Evolutionary conservation across 202 grass and related monocot genomes (phyloP).

Genomic region (Schoenoplectus triqueter): DNA sequence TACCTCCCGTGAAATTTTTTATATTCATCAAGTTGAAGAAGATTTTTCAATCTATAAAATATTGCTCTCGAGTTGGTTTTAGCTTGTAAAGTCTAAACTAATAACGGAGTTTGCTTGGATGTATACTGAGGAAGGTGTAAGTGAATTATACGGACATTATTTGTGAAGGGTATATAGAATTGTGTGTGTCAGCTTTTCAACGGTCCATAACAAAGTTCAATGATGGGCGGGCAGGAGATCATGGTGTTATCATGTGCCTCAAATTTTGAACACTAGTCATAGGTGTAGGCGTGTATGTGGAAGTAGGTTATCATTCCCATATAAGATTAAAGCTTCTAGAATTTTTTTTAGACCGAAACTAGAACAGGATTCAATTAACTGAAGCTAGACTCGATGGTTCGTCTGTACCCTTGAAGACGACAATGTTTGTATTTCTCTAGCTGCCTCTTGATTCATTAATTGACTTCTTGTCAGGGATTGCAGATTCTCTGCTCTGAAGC

Average conservation of each 20-base stretch:
- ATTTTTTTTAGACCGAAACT: not conserved
- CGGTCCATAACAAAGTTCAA: constrained; percentile 5
- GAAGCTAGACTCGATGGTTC: not conserved
- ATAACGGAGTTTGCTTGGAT: constrained; percentile 9
- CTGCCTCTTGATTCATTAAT: constrained; percentile 34
- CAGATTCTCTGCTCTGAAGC: not conserved
- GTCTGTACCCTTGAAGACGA: constrained; percentile 3
- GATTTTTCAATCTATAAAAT: constrained; percentile 1
- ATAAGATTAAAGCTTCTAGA: constrained; percentile 12
- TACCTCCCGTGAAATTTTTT: not conserved
- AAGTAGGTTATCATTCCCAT: constrained; percentile 22
- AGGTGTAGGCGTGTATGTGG: not conserved
- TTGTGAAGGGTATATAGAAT: constrained; percentile 11
- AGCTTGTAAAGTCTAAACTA: not conserved
- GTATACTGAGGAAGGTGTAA: not conserved
- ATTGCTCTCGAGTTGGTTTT: constrained; percentile 24
- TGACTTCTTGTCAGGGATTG: not conserved
- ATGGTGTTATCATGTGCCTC: constrained; percentile 1
- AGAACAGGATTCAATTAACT: constrained; percentile 28
- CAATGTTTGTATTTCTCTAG: constrained; percentile 23
- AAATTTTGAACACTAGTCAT: constrained; percentile 23
- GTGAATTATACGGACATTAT: not conserved
- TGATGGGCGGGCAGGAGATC: constrained; percentile 4
- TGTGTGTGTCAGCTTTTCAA: constrained; percentile 4
- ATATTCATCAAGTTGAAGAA: not conserved